Evolutionary conservation across 177 flowering plant species (phyloP), one percentile per base, ranked within the genome.

Genomic region (Vitis hybrid): DNA sequence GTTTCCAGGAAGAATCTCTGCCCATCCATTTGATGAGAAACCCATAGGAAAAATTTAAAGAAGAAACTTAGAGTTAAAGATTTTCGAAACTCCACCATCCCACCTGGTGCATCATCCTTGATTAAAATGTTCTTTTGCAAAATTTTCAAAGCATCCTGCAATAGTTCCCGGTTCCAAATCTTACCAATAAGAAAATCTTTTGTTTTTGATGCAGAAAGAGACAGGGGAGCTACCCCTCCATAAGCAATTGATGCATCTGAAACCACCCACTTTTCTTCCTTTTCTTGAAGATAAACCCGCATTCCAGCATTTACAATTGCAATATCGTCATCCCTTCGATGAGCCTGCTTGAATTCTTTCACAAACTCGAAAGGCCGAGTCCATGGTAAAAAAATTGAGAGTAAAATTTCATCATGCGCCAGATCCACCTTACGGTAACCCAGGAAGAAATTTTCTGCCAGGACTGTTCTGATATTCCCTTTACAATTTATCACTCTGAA

Each of bases 301-400:
- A 95, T 93, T 62, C 97, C 99, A 79, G 93, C 92, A 88, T 93
- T 95, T 58, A 95, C 97, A 79, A 95, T 75, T 65, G 99, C 99
- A 79, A 96, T 93, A 72, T 96, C 99, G 84, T 96, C 99, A 59
- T 96, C 99, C 81, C 99, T 87, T 52, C 99, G 76, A 65, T 96
- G 99, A 65, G 98, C 91, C 80, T 96, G 98, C 87, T 96, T 96
- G 81, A 96, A 96, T 80, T 93, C 99, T 74, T 89, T 92, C 62
- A 96, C 91, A 78, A 68, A 93, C 79, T 96, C 99, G 81, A 80
- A 86, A 21, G 75, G 87, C 78, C 88, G 78, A 54, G 83, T 96
- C 99, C 98, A 96, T 62, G 98, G 98, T 62, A 96, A 84, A 76
- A 86, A 84, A 50, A 96, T 72, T 10, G 97, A 91, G 6, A 90